phyloP scores from a whole-genome alignment of 176 grass and related monocot genomes.

The Alopecurus myosuroides region DNA sequence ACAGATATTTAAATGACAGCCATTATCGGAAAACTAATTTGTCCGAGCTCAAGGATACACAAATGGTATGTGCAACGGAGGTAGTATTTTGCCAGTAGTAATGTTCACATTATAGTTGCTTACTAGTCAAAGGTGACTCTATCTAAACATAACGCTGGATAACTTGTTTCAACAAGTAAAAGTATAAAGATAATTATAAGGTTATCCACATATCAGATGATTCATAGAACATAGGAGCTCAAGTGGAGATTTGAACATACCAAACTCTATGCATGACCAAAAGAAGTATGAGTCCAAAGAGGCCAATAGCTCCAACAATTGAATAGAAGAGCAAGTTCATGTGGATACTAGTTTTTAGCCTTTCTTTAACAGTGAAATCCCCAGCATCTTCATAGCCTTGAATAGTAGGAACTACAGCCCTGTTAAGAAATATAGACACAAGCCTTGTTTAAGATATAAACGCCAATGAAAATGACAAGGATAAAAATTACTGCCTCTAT shows the following conservation, averaged over 20 bases:
- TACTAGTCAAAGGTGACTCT: background rate
- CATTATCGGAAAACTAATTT: background rate
- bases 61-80: background rate
- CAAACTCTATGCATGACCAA: conserved; percentile 81
- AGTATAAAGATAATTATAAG: background rate
- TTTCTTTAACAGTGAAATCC: conserved; percentile 97
- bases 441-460: conserved; percentile 50
- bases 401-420: conserved; percentile 96
- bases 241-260: conserved; percentile 48
- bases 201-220: background rate
- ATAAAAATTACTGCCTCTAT: conserved; percentile 1
- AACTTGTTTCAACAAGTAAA: background rate
- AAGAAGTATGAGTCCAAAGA: conserved; percentile 91
- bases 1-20: background rate
- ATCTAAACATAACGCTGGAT: background rate
- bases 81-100: background rate
- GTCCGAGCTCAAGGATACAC: background rate
- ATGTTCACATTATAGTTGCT: conserved; percentile 1
- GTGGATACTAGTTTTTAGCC: conserved; percentile 90
- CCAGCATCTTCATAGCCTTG: conserved; percentile 99
- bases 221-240: conserved; percentile 5
- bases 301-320: conserved; percentile 91
- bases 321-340: conserved; percentile 95
- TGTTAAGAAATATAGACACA: conserved; percentile 51
- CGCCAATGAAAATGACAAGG: conserved; percentile 6